Evolutionary conservation across 1,284 basidiomycete genomes (phyloP).

Genomic region (Pseudozyma sp.): DNA sequence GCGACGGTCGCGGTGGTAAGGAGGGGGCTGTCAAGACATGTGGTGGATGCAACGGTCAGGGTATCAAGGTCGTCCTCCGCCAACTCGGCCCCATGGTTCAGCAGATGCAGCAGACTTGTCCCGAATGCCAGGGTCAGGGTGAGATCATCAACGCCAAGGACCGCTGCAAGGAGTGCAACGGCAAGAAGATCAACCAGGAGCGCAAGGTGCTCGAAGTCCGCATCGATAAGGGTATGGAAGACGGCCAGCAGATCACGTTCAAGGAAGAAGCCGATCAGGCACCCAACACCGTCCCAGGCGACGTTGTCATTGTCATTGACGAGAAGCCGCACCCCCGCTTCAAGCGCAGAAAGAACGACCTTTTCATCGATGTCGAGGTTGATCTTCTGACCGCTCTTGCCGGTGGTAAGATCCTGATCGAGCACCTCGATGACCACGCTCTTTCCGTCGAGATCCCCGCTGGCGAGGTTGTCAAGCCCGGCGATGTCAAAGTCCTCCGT

Average conservation of each 20-base stretch:
- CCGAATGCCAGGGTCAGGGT: slow-evolving; percentile 90
- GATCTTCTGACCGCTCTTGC: slow-evolving; percentile 93
- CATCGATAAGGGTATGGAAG: slow-evolving; percentile 99
- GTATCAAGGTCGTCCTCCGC: slow-evolving; percentile 89
- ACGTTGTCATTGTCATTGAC: slow-evolving; percentile 96
- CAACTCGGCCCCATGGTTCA: slow-evolving; percentile 99
- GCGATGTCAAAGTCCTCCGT: slow-evolving; percentile 88
- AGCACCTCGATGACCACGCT: slow-evolving; percentile 92
- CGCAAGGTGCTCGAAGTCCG: slow-evolving; percentile 98
- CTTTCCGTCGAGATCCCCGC: slow-evolving; percentile 82
- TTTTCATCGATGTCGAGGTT: slow-evolving; percentile 86
- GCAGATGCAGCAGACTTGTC: slow-evolving; percentile 95
- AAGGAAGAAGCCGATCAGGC: slow-evolving; percentile 96
- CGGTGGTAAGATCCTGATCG: slow-evolving; percentile 90
- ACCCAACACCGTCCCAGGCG: slow-evolving; percentile 88
- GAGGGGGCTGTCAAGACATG: slow-evolving; percentile 92
- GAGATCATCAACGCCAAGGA: slow-evolving; percentile 96
- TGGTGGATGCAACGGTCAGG: slow-evolving; percentile 84
- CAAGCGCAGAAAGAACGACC: slow-evolving; percentile 92
- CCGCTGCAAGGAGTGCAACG: slow-evolving; percentile 91
- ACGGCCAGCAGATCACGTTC: slow-evolving; percentile 95
- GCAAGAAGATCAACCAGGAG: slow-evolving; percentile 93
- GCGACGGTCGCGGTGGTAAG: slow-evolving; percentile 96
- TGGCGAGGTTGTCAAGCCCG: slow-evolving; percentile 94
- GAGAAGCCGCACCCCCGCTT: slow-evolving; percentile 93